Base-by-base conservation (phyloP, 331 rosid species). In the Rosa hybrid region DNA sequence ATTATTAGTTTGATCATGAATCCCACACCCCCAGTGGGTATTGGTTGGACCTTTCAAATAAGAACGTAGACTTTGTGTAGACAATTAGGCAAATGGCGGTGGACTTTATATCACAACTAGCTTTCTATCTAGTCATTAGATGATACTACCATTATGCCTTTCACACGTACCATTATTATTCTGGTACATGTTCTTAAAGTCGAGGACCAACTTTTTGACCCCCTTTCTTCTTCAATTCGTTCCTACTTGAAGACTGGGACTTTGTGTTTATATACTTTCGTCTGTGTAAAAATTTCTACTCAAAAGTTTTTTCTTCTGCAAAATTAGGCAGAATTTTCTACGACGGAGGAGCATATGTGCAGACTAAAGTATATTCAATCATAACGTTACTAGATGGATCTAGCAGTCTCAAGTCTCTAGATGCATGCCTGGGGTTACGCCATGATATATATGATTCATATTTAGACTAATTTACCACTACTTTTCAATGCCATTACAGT, bases 21-120 rank as follows among this genome's bases (percentile, higher is more conserved):
- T 1, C 41, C 23, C 60, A 8, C 39, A 34, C 8, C 18, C 1
- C 69, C 69, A 6, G 48, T 49, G 65, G 77, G 67, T 27, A 17
- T 38, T 10, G 20, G 18, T 71, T 76, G 79, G 38, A 76, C 76
- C 59, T 71, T 57, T 49, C 51, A 27, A 48, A 80, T 12, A 63
- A 84, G 57, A 30, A 38, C 17, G 7, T n/a, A 30, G 84, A 84
- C 76, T 71, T 71, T 54, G 56, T n/a, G 57, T 23, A 44, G 82
- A 65, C 23, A 65, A 77, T 65, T 51, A 20, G 75, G 78, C 81
- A 9, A 30, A 70, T 49, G 83, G 25, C 74, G 38, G 64, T 79
- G 78, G 74, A 69, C 78, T 75, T 56, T 25, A 25, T 30, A 64
- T 45, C 11, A 7, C 44, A 34, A 16, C 46, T 34, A 25, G 34